Conservation (phyloP, 495 filamentous ascomycete genomes). For the Tuber microsphaerosporum region DNA sequence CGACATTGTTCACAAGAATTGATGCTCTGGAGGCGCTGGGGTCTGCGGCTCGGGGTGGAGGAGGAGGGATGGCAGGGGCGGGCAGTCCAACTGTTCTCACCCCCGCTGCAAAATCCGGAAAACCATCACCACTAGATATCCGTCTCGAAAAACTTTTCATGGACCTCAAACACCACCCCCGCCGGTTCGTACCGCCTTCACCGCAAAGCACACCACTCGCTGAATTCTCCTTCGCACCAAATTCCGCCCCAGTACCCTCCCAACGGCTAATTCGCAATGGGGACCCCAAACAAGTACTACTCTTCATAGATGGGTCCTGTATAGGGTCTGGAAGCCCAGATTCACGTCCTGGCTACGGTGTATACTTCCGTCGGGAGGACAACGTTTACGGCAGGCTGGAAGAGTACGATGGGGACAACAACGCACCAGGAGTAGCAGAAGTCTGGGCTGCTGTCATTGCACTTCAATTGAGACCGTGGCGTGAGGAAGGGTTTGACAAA, state of each 20-base stretch:
- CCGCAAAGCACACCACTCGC: conserved; percentile 5
- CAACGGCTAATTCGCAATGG: conserved; percentile 9
- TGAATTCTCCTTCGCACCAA: neutral
- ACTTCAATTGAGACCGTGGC: conserved; percentile 6
- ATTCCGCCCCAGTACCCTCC: neutral
- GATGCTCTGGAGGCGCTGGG: neutral
- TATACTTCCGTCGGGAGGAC: conserved; percentile 10
- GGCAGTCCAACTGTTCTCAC: neutral
- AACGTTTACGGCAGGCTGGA: neutral
- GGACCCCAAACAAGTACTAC: conserved; percentile 10
- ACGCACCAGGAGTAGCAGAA: neutral
- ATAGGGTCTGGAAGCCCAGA: neutral
- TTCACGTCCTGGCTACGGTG: conserved; percentile 4
- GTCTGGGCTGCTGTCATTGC: conserved; percentile 3
- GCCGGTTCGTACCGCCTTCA: conserved; percentile 10
- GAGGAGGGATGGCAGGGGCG: neutral
- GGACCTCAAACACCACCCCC: conserved; percentile 1
- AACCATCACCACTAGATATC: neutral
- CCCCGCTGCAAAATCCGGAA: neutral
- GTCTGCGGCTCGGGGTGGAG: neutral
- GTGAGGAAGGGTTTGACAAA: conserved; percentile 9
- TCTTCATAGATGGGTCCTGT: conserved; percentile 8
- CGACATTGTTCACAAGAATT: neutral
- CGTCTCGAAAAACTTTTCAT: neutral
- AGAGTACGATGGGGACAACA: neutral